These are phyloP conservation scores for Ophiostoma australiae DNA, from an alignment of 2,329 filamentous ascomycete species.

Conservation along the genomic window DNA sequence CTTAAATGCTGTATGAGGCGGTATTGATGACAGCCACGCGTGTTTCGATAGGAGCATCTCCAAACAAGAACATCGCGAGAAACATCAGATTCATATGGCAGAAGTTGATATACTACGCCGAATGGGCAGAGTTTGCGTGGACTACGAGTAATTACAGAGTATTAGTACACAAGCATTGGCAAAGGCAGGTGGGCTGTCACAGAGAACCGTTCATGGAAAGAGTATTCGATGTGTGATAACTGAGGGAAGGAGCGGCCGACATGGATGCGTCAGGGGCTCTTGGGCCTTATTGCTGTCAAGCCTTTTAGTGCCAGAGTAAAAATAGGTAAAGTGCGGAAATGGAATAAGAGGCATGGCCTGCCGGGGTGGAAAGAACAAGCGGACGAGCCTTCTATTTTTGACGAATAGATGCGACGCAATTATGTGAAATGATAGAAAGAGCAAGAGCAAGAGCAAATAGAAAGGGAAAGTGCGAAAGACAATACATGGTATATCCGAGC, in stretches of 20 bases:
- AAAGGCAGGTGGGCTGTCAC: neutral
- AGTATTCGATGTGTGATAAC: neutral
- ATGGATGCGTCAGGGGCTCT: conserved; percentile 16
- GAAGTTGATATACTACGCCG: neutral
- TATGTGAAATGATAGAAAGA: neutral
- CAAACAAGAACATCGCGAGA: conserved; percentile 3
- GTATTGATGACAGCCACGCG: neutral
- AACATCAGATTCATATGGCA: neutral
- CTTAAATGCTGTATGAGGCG: neutral
- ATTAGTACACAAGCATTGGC: conserved; percentile 10
- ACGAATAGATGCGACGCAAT: conserved; percentile 12
- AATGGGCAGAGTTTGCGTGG: neutral
- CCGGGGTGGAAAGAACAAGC: conserved; percentile 17
- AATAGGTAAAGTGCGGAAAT: conserved; percentile 1
- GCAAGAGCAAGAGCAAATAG: neutral
- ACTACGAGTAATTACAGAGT: too few species aligned
- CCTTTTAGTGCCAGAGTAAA: conserved; percentile 7
- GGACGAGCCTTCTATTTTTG: conserved; percentile 13
- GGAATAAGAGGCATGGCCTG: conserved; percentile 7
- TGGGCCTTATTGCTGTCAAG: conserved; percentile 14
- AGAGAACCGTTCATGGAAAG: neutral
- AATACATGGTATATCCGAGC: neutral
- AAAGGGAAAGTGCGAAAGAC: too few species aligned
- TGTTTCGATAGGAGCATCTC: neutral
- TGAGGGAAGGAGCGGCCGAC: conserved; percentile 11